Base-by-base conservation (phyloP, 1,284 basidiomycete species). In the Acaromyces ingoldii region DNA sequence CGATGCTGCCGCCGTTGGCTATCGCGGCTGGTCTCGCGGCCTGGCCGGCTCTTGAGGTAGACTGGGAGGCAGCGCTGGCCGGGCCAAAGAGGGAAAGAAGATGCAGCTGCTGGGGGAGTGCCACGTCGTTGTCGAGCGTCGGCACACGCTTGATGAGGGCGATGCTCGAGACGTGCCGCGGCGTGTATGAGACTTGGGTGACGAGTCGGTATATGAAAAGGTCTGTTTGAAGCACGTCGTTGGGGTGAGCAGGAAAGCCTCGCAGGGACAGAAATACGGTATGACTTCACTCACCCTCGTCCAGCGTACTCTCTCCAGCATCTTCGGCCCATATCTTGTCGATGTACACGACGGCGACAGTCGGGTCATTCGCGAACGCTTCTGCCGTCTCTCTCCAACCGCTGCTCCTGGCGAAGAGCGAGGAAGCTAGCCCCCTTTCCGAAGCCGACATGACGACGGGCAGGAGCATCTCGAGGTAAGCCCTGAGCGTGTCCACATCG, bases 81-180 rank as follows among this genome's bases (percentile, higher is more conserved):
- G 89, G 88, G 21, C 89, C 89, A 65, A 91, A 96, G 25, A 96
- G 81, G 63, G 92, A 95, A 46, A 97, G 80, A 56, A 97, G 86
- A 67, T 96, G 90, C 7, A 97, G 81, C 76, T 98, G 93, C 6
- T 83, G 80, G 3, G 89, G 84, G 4, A 97, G 82, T 0, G 91
- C 87, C 3, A 82, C 79, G 13, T 84, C 76, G 1, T 86, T 82
- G 77, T 96, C 92, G 41, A 97, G 82, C 1, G 82, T 85, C 0
- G 88, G 84, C 6, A 84, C 84, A 42, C 91, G 86, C 77, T 97
- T 97, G 80, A 98, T 95, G 74, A 97, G 82, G 29, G 91, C 91
- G 45, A 98, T 83, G 0, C 91, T 93, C 7, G 86, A 88, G 51
- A 86, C 81, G 78, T 89, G 85, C 33, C 84, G 83, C 9, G 86